These are phyloP conservation scores for Yamadazyma dendronema DNA, from an alignment of 1,139 yeast species.

Conservation along the genomic window DNA sequence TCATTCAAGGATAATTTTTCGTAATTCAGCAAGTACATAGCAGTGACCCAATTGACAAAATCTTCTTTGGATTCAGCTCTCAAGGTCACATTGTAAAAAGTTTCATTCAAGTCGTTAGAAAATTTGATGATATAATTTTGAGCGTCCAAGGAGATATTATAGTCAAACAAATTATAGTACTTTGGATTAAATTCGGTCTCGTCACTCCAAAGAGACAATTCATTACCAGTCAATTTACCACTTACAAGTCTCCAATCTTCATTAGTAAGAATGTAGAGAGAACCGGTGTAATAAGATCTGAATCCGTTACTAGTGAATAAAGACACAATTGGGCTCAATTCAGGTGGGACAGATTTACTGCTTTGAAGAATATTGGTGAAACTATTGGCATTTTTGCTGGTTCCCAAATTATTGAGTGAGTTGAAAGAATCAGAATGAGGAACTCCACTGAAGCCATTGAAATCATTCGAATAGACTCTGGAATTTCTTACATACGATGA, in stretches of 20 bases:
- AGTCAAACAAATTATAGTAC: conserved; percentile 50
- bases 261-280: conserved; percentile 21
- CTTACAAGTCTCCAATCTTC: conserved; percentile 39
- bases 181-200: conserved; percentile 38
- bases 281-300: conserved; percentile 38
- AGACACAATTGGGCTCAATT: conserved; percentile 41
- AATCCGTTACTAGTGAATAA: conserved; percentile 42
- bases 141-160: conserved; percentile 13
- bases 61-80: conserved; percentile 33
- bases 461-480: conserved; percentile 28
- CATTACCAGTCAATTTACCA: conserved; percentile 51
- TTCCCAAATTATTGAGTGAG: conserved; percentile 11
- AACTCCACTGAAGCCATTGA: conserved; percentile 12
- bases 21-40: conserved; percentile 46
- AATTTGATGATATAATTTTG: conserved; percentile 31
- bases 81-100: conserved; percentile 30
- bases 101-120: conserved; percentile 36
- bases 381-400: conserved; percentile 15
- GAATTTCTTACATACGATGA: conserved; percentile 40
- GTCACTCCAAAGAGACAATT: conserved; percentile 46
- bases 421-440: conserved; percentile 16
- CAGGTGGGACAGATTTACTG: conserved; percentile 34
- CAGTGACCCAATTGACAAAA: conserved; percentile 43
- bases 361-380: conserved; percentile 20
- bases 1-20: conserved; percentile 53